phyloP scores from a whole-genome alignment of 2,329 filamentous ascomycete genomes.

The Davidsoniella neocaledoniae region DNA sequence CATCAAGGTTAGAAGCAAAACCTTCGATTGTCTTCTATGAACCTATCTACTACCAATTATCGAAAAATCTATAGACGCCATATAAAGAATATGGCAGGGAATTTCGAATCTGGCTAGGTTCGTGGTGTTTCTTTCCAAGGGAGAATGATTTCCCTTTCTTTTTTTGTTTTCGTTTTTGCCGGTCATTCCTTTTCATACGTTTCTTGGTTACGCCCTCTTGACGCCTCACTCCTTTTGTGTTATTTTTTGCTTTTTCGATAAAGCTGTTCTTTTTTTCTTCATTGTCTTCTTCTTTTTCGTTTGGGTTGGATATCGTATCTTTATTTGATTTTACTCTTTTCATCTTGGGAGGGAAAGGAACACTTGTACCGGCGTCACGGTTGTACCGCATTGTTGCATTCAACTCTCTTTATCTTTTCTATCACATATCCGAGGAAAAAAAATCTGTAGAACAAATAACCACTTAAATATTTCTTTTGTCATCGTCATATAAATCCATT shows the following conservation, averaged over 20 bases:
- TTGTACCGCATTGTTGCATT: not conserved
- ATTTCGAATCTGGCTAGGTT: not conserved
- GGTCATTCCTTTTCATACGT: not conserved
- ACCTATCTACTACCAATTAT: too few species aligned
- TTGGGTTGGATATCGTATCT: not conserved
- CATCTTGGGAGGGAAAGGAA: slow-evolving; percentile 2
- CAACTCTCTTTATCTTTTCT: not conserved
- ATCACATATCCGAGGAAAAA: too few species aligned
- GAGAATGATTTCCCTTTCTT: not conserved
- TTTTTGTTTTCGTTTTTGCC: not conserved
- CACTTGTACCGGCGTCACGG: not conserved
- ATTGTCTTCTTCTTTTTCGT: not conserved
- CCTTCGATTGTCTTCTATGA: too few species aligned
- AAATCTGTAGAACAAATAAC: too few species aligned
- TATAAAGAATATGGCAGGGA: not conserved
- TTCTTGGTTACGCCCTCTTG: too few species aligned
- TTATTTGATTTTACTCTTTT: not conserved
- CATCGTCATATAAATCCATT: too few species aligned
- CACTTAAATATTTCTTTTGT: too few species aligned
- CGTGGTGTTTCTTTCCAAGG: not conserved
- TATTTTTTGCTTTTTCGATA: not conserved
- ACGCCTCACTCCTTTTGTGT: not conserved
- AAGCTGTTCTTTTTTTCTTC: not conserved
- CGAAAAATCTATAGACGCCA: too few species aligned
- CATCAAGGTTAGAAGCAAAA: too few species aligned